A percentile compares a stretch with the other conserved stretches of the same genome.
phyloP scores from a whole-genome alignment of 768 basidiomycete species.

The Lactifluus piperatus region DNA sequence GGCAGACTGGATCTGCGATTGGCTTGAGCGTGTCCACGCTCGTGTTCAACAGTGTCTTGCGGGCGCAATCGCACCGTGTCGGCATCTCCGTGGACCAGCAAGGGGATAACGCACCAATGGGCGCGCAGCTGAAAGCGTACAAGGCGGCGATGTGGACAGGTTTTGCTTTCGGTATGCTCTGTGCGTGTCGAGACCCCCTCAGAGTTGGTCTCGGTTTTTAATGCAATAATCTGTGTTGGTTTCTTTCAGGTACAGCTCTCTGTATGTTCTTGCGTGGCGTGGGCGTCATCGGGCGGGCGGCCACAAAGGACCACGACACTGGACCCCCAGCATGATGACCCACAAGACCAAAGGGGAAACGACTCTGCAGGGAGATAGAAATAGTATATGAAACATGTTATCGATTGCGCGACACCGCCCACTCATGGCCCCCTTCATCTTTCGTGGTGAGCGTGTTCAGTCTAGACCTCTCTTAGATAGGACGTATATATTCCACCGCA shows the following conservation, averaged over 20 bases:
- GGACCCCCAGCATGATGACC: no score
- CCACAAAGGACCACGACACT: neutral
- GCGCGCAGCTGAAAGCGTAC: slow-evolving; percentile 44
- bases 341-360: no score
- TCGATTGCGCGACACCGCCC: no score
- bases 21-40: slow-evolving; percentile 68
- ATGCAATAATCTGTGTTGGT: no score
- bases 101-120: slow-evolving; percentile 26
- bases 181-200: slow-evolving; percentile 28
- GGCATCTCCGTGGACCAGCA: slow-evolving; percentile 28
- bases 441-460: no score
- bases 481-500: no score
- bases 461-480: no score
- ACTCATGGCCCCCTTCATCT: no score
- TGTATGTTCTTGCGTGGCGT: slow-evolving; percentile 28
- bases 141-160: slow-evolving; percentile 57
- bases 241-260: slow-evolving; percentile 3
- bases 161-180: slow-evolving; percentile 52
- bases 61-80: slow-evolving; percentile 25
- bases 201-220: neutral
- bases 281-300: slow-evolving; percentile 33
- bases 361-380: no score
- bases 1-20: slow-evolving; percentile 62
- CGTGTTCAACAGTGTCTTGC: slow-evolving; percentile 50
- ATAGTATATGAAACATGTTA: no score